A percentile compares a stretch with the other conserved stretches of the same genome.
phyloP scores from a whole-genome alignment of 257 asterid species.

The Solanum tarijense region DNA sequence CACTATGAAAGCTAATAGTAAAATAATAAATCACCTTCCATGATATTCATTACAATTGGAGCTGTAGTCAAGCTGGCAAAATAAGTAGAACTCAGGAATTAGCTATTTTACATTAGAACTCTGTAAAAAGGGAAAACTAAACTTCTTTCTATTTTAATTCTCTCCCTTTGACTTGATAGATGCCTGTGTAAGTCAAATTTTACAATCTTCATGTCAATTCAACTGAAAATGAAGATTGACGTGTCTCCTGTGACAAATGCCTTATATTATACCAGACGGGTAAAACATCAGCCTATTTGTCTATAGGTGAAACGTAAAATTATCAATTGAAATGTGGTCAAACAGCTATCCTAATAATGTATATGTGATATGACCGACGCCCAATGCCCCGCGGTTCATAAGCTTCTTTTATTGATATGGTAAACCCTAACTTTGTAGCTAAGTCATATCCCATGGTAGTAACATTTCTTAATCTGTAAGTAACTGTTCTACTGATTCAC shows the following conservation, averaged over 20 bases:
- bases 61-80: not conserved
- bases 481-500: not conserved
- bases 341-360: not conserved
- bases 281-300: not conserved
- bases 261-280: not conserved
- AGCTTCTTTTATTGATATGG: not conserved
- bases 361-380: not conserved
- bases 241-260: not conserved
- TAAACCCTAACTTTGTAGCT: not conserved
- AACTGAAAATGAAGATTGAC: not conserved
- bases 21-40: not conserved
- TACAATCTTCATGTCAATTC: not conserved
- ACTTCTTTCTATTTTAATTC: not conserved
- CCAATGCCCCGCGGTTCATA: not conserved
- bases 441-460: not conserved
- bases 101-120: not conserved
- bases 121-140: not conserved
- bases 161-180: not conserved
- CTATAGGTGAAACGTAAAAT: not conserved
- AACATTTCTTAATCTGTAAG: not conserved
- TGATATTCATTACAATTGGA: not conserved
- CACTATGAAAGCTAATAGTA: not conserved
- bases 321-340: not conserved
- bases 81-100: not conserved
- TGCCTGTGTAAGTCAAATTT: not conserved